These are phyloP conservation scores for Fusarium nodosum DNA, from an alignment of 2,329 filamentous ascomycete genomes.

Conservation along the genomic window DNA sequence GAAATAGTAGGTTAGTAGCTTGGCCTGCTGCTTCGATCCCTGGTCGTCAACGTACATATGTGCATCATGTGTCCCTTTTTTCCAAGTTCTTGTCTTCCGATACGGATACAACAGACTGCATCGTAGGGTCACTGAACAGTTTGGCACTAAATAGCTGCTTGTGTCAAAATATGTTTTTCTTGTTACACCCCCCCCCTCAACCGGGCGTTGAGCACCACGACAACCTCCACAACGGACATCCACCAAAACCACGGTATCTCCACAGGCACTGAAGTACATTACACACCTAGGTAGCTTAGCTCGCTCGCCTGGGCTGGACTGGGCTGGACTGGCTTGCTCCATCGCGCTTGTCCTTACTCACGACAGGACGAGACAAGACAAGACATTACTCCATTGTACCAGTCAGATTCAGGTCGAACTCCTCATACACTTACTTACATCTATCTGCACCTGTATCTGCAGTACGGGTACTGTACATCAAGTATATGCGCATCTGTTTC, in stretches of 20 bases:
- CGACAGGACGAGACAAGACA: slow-evolving; percentile 20
- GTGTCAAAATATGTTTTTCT: slow-evolving; percentile 32
- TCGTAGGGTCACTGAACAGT: slow-evolving; percentile 46
- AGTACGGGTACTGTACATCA: neutral
- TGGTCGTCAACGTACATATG: slow-evolving; percentile 35
- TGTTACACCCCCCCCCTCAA: slow-evolving; percentile 39
- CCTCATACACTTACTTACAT: slow-evolving; percentile 12
- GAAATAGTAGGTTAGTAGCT: slow-evolving; percentile 1
- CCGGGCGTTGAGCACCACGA: slow-evolving; percentile 34
- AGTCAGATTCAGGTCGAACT: slow-evolving; percentile 34
- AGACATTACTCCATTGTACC: slow-evolving; percentile 36
- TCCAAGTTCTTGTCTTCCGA: slow-evolving; percentile 40
- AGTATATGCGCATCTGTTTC: slow-evolving; percentile 12
- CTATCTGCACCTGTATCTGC: slow-evolving; percentile 26
- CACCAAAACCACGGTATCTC: slow-evolving; percentile 39
- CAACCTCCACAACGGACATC: slow-evolving; percentile 38
- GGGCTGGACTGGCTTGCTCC: slow-evolving; percentile 23
- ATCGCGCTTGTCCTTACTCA: slow-evolving; percentile 30
- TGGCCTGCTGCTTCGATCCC: slow-evolving; percentile 28
- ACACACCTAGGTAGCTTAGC: slow-evolving; percentile 29
- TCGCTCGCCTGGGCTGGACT: slow-evolving; percentile 23
- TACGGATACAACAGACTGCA: slow-evolving; percentile 15
- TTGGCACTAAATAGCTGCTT: slow-evolving; percentile 44
- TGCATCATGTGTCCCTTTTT: slow-evolving; percentile 45
- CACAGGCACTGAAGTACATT: slow-evolving; percentile 40